phyloP scores from a whole-genome alignment of 768 basidiomycete genomes.

The Ramaria rubella region DNA sequence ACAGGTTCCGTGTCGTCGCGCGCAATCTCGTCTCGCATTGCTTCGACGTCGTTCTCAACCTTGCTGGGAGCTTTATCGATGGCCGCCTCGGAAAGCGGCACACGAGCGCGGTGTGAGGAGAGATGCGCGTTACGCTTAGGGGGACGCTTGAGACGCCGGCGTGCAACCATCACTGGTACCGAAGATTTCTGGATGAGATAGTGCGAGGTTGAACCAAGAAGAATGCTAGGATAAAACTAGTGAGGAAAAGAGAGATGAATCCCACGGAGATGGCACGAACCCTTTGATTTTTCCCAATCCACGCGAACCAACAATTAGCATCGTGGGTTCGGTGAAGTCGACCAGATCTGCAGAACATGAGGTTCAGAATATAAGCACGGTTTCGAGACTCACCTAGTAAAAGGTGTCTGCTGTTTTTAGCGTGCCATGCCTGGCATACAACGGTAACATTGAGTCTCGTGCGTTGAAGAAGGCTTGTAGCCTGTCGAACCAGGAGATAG shows the following conservation, averaged over 20 bases:
- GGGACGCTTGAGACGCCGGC: slow-evolving; percentile 83
- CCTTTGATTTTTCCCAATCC: slow-evolving; percentile 84
- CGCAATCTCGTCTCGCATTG: slow-evolving; percentile 71
- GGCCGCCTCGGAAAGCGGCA: slow-evolving; percentile 78
- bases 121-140: slow-evolving; percentile 76
- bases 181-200: slow-evolving; percentile 93
- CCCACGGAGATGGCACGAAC: slow-evolving; percentile 34
- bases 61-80: slow-evolving; percentile 78
- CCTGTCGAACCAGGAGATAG: slow-evolving; percentile 85
- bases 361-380: background rate
- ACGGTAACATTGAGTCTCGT: slow-evolving; percentile 84
- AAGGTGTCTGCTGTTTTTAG: slow-evolving; percentile 92
- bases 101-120: slow-evolving; percentile 63
- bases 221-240: slow-evolving; percentile 47
- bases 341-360: slow-evolving; percentile 53
- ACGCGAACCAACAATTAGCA: slow-evolving; percentile 94
- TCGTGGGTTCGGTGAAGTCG: slow-evolving; percentile 78
- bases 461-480: slow-evolving; percentile 81
- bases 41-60: slow-evolving; percentile 80
- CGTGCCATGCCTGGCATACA: slow-evolving; percentile 92
- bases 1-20: slow-evolving; percentile 43
- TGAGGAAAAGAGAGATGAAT: background rate
- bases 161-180: slow-evolving; percentile 95
- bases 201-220: slow-evolving; percentile 92
- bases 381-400: slow-evolving; percentile 50